These are phyloP conservation scores for Nicotiana obtusifolia DNA, from an alignment of 257 asterid genomes.

Conservation along the genomic window DNA sequence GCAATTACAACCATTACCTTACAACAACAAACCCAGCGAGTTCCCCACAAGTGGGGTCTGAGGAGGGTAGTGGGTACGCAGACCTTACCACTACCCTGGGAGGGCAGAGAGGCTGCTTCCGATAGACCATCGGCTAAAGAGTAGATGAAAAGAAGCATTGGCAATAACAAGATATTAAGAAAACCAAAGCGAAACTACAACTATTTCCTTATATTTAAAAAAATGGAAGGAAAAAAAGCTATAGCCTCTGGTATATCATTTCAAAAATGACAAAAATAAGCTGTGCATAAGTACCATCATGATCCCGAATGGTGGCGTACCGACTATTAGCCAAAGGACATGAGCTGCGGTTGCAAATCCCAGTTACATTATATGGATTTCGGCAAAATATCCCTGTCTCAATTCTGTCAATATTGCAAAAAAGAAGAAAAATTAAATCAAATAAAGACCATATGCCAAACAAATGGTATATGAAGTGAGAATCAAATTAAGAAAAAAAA, in stretches of 20 bases:
- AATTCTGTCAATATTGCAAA: slow-evolving; percentile 36
- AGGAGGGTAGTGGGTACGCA: too few species aligned
- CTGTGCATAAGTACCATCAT: slow-evolving; percentile 43
- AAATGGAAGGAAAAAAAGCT: not conserved
- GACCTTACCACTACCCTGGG: too few species aligned
- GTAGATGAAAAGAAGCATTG: too few species aligned
- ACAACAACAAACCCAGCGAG: too few species aligned
- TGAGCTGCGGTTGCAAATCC: slow-evolving; percentile 91
- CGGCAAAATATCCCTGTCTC: slow-evolving; percentile 88
- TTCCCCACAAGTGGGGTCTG: too few species aligned
- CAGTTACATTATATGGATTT: slow-evolving; percentile 89
- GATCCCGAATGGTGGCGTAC: slow-evolving; percentile 89
- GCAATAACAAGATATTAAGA: too few species aligned
- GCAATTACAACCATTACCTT: not conserved
- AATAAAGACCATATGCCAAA: not conserved
- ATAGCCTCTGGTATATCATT: not conserved
- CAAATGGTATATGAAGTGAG: not conserved
- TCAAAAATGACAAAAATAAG: not conserved
- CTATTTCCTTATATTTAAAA: not conserved
- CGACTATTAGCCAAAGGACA: slow-evolving; percentile 98
- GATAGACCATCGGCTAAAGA: too few species aligned
- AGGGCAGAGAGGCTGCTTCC: too few species aligned
- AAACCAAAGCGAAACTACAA: not conserved
- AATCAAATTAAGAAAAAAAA: not conserved
- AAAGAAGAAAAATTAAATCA: not conserved